Conservation (phyloP, 495 filamentous ascomycete genomes). For the Letharia columbiana region DNA sequence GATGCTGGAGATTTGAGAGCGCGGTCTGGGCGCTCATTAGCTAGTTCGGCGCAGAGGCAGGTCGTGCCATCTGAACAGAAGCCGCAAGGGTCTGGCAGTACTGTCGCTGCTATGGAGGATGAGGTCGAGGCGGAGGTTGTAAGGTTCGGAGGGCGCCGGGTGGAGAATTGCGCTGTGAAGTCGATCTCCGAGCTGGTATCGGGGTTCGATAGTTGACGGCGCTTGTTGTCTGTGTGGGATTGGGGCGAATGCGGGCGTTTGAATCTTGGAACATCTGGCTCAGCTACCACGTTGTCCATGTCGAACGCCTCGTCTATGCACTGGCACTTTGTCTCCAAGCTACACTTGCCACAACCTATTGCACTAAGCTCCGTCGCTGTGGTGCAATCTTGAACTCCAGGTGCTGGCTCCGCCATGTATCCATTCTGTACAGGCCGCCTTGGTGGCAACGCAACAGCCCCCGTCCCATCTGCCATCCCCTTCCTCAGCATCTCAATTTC, state of each 20-base stretch:
- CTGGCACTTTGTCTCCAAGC: slow-evolving; percentile 48
- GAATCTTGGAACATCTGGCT: slow-evolving; percentile 7
- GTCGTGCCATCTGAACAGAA: slow-evolving; percentile 80
- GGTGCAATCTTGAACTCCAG: slow-evolving; percentile 1
- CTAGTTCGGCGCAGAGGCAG: slow-evolving; percentile 74
- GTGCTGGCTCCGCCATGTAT: slow-evolving; percentile 1
- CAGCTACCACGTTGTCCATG: slow-evolving; percentile 17
- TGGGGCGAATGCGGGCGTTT: slow-evolving; percentile 33
- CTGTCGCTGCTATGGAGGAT: slow-evolving; percentile 26
- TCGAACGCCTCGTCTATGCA: slow-evolving; percentile 61
- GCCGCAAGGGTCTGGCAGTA: slow-evolving; percentile 61
- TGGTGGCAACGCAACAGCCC: slow-evolving; percentile 29
- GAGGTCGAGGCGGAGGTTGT: slow-evolving; percentile 30
- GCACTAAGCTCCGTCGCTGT: slow-evolving; percentile 30
- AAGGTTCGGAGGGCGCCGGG: slow-evolving; percentile 30
- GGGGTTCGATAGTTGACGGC: slow-evolving; percentile 30
- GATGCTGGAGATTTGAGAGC: slow-evolving; percentile 56
- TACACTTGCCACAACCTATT: slow-evolving; percentile 58
- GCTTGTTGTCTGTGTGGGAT: slow-evolving; percentile 29
- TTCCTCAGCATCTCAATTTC: slow-evolving; percentile 38
- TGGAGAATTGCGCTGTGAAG: slow-evolving; percentile 58
- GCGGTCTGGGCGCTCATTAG: slow-evolving; percentile 36
- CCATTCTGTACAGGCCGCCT: slow-evolving; percentile 10
- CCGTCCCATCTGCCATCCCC: slow-evolving; percentile 19
- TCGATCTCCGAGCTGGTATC: slow-evolving; percentile 61